These are phyloP conservation scores for Beauveria bassiana DNA, from an alignment of 2,329 filamentous ascomycete species.

Conservation along the genomic window DNA sequence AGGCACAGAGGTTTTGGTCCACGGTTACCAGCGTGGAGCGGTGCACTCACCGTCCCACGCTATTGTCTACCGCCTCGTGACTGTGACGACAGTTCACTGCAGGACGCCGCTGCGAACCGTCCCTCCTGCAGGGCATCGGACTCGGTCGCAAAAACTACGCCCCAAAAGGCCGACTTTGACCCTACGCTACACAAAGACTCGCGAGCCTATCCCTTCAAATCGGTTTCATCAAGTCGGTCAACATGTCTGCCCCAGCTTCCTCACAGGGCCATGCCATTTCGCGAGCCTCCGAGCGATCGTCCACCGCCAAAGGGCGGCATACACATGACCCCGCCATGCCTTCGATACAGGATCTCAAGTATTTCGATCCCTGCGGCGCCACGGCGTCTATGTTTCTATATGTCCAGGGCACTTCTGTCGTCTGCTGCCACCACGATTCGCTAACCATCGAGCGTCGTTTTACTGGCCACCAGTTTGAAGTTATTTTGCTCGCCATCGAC, in stretches of 20 bases:
- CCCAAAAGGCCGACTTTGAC: slow-evolving; percentile 11
- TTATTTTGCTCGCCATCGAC: slow-evolving; percentile 79
- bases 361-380: slow-evolving; percentile 81
- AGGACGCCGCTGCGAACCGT: slow-evolving; percentile 15
- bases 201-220: not conserved
- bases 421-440: slow-evolving; percentile 89
- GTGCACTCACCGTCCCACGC: slow-evolving; percentile 34
- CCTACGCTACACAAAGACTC: slow-evolving; percentile 9
- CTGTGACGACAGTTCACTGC: slow-evolving; percentile 16
- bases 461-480: slow-evolving; percentile 72
- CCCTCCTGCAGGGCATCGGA: slow-evolving; percentile 18
- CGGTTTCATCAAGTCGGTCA: slow-evolving; percentile 29
- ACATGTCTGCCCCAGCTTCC: slow-evolving; percentile 51
- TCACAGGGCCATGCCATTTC: slow-evolving; percentile 53
- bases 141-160: not conserved
- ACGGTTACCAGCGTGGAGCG: slow-evolving; percentile 27
- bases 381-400: slow-evolving; percentile 89
- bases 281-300: slow-evolving; percentile 49
- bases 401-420: slow-evolving; percentile 70
- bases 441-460: slow-evolving; percentile 83
- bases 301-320: slow-evolving; percentile 35
- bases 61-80: slow-evolving; percentile 16
- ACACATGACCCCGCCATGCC: slow-evolving; percentile 40
- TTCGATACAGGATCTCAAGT: slow-evolving; percentile 39
- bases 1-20: slow-evolving; percentile 22